Conservation (phyloP, 306 rosid genomes). For the Cucurbita ficifolia region DNA sequence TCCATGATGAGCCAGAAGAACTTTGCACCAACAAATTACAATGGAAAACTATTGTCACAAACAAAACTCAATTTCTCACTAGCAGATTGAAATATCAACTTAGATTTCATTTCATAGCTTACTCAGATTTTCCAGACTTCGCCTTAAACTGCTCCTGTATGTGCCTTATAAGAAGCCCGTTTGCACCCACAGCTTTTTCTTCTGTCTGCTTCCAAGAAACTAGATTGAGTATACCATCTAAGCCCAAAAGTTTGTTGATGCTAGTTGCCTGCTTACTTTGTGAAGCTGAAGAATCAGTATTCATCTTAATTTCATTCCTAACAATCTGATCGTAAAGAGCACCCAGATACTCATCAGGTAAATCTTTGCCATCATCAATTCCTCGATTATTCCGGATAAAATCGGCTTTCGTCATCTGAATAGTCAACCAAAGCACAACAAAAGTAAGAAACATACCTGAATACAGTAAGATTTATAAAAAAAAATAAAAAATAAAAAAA, state of each 20-base stretch:
- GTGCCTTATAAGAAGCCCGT: conserved; percentile 80
- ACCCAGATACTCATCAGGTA: conserved; percentile 90
- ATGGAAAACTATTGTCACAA: not conserved
- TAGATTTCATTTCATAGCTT: conserved; percentile 28
- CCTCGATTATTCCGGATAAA: conserved; percentile 94
- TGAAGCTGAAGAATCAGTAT: conserved; percentile 74
- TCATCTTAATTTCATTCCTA: conserved; percentile 92
- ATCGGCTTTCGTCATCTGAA: conserved; percentile 94
- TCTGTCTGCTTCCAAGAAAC: conserved; percentile 91
- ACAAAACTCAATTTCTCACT: not conserved
- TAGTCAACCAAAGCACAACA: conserved; percentile 20
- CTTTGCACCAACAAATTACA: not conserved
- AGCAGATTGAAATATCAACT: not conserved
- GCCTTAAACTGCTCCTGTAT: conserved; percentile 96
- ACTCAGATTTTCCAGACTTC: conserved; percentile 92
- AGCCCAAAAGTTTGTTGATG: conserved; percentile 77
- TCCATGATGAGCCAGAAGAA: not conserved
- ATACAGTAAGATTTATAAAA: not conserved
- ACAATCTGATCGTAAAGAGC: conserved; percentile 78
- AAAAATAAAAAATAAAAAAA: not conserved
- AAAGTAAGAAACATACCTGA: conserved; percentile 16
- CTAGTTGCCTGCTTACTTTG: conserved; percentile 90
- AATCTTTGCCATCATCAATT: conserved; percentile 94
- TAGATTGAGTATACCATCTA: conserved; percentile 93
- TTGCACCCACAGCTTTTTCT: conserved; percentile 93